A percentile compares a stretch with the other conserved stretches of the same genome.
Evolutionary conservation across 176 grass and related monocot species (phyloP).

Genomic region (maize (Zea mays)): DNA sequence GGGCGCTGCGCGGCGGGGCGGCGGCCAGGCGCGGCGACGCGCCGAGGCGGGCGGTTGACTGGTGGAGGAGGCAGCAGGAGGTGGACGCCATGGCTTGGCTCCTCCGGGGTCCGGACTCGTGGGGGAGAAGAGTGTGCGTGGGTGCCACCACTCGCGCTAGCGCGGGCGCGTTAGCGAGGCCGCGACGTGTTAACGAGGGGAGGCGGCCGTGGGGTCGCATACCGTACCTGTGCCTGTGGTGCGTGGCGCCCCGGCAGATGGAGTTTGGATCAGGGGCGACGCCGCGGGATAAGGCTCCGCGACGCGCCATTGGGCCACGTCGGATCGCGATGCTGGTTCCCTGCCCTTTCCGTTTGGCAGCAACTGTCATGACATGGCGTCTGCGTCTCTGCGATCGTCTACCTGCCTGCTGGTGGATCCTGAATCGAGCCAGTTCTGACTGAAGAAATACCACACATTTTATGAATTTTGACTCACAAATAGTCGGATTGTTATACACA

Average conservation of each 20-base stretch:
- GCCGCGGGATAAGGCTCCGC: constrained; percentile 52
- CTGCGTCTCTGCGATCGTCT: no score
- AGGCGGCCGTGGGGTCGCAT: constrained; percentile 31
- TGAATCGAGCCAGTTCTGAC: no score
- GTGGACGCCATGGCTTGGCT: constrained; percentile 82
- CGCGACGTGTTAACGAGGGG: constrained; percentile 34
- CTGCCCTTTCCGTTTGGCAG: no score
- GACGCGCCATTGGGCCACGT: constrained; percentile 74
- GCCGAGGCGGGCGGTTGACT: constrained; percentile 51
- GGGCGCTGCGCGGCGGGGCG: constrained; percentile 33
- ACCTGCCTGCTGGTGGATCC: no score
- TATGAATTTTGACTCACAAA: no score
- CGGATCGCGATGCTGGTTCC: constrained; percentile 48
- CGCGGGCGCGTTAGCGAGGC: background rate
- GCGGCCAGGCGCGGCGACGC: constrained; percentile 23
- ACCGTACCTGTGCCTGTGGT: constrained; percentile 46
- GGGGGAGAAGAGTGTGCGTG: background rate
- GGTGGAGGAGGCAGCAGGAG: constrained; percentile 89
- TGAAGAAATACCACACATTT: no score
- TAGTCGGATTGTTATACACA: no score
- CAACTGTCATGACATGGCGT: no score
- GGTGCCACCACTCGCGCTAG: background rate
- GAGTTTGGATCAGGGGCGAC: constrained; percentile 54
- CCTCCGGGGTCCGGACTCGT: no score
- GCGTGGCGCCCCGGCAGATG: constrained; percentile 36